phyloP scores from a whole-genome alignment of 1,284 basidiomycete genomes.

The Malassezia furfur region DNA sequence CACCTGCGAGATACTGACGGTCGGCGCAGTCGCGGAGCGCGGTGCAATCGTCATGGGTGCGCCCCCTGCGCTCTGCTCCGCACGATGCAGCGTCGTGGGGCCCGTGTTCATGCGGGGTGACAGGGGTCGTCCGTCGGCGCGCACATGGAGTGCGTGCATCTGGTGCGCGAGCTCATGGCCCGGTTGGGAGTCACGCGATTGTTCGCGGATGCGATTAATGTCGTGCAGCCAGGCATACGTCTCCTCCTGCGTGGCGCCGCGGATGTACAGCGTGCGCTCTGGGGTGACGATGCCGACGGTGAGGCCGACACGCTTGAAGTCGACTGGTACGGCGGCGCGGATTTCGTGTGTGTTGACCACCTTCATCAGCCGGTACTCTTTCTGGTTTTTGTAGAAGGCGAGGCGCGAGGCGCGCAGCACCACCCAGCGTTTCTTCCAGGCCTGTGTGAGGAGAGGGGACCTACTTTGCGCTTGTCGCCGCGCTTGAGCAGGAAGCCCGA shows the following conservation, averaged over 20 bases:
- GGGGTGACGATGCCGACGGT: constrained; percentile 88
- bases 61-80: background rate
- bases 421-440: constrained; percentile 99
- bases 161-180: background rate
- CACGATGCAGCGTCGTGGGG: background rate
- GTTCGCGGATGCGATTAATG: constrained; percentile 67
- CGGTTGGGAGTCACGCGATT: constrained; percentile 27
- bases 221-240: constrained; percentile 74
- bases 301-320: constrained; percentile 79
- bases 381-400: constrained; percentile 90
- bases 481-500: constrained; percentile 89
- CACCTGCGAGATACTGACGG: background rate
- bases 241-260: constrained; percentile 61
- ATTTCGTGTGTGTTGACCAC: constrained; percentile 80
- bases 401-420: constrained; percentile 82
- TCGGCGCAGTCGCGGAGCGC: background rate
- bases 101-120: background rate
- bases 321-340: constrained; percentile 77
- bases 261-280: constrained; percentile 82
- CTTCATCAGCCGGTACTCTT: constrained; percentile 62
- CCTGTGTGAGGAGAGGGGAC: constrained; percentile 53
- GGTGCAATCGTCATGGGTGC: background rate
- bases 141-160: background rate
- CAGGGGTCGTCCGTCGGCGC: background rate
- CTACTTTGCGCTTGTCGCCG: constrained; percentile 87